These are phyloP conservation scores for Gillenia trifoliata DNA, from an alignment of 306 rosid genomes.

Conservation along the genomic window DNA sequence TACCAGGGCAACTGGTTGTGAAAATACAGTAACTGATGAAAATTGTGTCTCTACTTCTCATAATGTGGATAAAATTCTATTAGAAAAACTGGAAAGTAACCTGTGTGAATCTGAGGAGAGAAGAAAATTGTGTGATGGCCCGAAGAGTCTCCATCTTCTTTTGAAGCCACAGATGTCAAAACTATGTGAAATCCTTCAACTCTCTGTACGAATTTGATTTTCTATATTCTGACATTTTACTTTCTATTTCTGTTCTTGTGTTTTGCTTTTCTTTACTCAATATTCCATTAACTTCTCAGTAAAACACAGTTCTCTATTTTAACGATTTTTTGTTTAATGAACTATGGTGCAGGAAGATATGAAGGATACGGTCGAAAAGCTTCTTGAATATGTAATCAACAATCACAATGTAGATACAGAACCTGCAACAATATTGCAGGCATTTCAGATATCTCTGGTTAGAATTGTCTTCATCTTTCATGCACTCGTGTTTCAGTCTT, in stretches of 20 bases:
- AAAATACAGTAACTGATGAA: conserved; percentile 11
- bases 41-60: conserved; percentile 17
- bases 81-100: conserved; percentile 18
- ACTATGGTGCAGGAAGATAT: conserved; percentile 69
- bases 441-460: conserved; percentile 85
- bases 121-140: conserved; percentile 30
- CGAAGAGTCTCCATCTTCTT: conserved; percentile 32
- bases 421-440: conserved; percentile 49
- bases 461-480: conserved; percentile 28
- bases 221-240: not conserved
- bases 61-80: conserved; percentile 11
- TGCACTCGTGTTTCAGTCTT: conserved; percentile 7
- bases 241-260: not conserved
- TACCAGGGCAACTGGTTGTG: conserved; percentile 27
- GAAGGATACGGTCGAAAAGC: conserved; percentile 35
- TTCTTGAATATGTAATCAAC: conserved; percentile 53
- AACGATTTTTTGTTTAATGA: conserved; percentile 5
- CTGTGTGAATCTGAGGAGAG: conserved; percentile 23
- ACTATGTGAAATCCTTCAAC: conserved; percentile 53
- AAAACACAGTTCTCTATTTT: not conserved
- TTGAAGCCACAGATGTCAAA: conserved; percentile 44
- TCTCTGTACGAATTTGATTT: conserved; percentile 44
- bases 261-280: not conserved
- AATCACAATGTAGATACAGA: conserved; percentile 53
- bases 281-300: not conserved